Conservation (phyloP, 768 basidiomycete species). For the Rhodosporidiobolus odoratus region DNA sequence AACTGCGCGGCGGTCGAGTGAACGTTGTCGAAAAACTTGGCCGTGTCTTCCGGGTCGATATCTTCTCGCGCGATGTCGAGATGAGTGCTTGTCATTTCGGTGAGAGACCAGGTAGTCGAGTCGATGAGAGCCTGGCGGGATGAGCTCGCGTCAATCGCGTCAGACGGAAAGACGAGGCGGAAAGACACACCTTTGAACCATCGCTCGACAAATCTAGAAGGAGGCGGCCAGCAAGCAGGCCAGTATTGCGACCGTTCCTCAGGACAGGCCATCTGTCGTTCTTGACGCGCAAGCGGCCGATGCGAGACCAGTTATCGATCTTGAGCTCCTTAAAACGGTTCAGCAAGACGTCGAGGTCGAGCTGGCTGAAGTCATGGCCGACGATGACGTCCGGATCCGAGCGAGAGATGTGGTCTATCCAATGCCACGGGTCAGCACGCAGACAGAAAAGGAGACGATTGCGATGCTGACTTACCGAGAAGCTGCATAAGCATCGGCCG, state of each 20-base stretch:
- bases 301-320: slow-evolving; percentile 85
- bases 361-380: slow-evolving; percentile 88
- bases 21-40: slow-evolving; percentile 78
- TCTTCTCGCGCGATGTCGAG: slow-evolving; percentile 81
- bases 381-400: slow-evolving; percentile 91
- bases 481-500: slow-evolving; percentile 76
- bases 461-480: slow-evolving; percentile 54
- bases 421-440: not conserved
- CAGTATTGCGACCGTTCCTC: slow-evolving; percentile 74
- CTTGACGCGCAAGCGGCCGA: slow-evolving; percentile 75
- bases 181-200: slow-evolving; percentile 68
- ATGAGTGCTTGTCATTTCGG: slow-evolving; percentile 91
- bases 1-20: slow-evolving; percentile 69
- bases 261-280: slow-evolving; percentile 68
- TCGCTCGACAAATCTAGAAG: slow-evolving; percentile 91
- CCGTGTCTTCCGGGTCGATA: slow-evolving; percentile 91
- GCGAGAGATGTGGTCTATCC: slow-evolving; percentile 65
- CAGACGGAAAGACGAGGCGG: not conserved
- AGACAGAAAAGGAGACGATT: not conserved
- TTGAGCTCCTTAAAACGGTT: slow-evolving; percentile 86
- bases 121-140: slow-evolving; percentile 76
- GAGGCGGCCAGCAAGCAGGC: slow-evolving; percentile 75
- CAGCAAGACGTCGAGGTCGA: slow-evolving; percentile 87
- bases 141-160: not conserved
- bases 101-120: slow-evolving; percentile 96